Conservation (phyloP, 495 filamentous ascomycete species). For the Tetracladium marchalianum region DNA sequence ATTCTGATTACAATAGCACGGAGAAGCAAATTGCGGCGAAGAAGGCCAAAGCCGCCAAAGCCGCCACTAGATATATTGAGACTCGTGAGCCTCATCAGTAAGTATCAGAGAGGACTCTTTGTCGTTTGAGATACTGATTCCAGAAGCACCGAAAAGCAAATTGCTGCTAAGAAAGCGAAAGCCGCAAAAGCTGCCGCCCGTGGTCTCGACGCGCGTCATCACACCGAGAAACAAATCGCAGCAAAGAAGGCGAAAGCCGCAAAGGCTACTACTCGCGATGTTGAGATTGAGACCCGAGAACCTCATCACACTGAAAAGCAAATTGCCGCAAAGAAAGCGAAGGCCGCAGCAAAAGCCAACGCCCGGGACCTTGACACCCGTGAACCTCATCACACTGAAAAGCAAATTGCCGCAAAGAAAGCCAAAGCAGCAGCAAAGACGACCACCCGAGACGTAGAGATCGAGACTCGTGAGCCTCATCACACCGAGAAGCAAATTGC, state of each 20-base stretch:
- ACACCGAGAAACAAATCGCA: constrained; percentile 19
- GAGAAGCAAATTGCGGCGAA: background rate
- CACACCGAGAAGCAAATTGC: constrained; percentile 4
- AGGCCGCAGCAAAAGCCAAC: constrained; percentile 2
- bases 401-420: constrained; percentile 10
- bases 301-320: constrained; percentile 3
- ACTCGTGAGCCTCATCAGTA: constrained; percentile 3
- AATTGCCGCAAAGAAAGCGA: constrained; percentile 8
- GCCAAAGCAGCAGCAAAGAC: constrained; percentile 7
- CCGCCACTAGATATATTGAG: constrained; percentile 6
- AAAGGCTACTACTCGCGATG: constrained; percentile 7
- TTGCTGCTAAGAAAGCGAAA: constrained; percentile 1
- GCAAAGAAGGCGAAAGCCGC: constrained; percentile 15
- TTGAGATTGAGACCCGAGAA: constrained; percentile 1
- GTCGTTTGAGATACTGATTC: too few species aligned
- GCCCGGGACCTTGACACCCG: constrained; percentile 3
- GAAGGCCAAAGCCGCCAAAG: constrained; percentile 13
- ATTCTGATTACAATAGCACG: background rate
- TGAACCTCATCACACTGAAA: constrained; percentile 19
- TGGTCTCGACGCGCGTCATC: constrained; percentile 13
- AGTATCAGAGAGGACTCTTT: too few species aligned
- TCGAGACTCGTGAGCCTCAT: background rate
- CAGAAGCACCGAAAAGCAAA: constrained; percentile 1
- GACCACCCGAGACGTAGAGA: constrained; percentile 7
- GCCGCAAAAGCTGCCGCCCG: constrained; percentile 1